Conservation (phyloP, 2,329 filamentous ascomycete species). For the Phaeophleospora eucalypticola region DNA sequence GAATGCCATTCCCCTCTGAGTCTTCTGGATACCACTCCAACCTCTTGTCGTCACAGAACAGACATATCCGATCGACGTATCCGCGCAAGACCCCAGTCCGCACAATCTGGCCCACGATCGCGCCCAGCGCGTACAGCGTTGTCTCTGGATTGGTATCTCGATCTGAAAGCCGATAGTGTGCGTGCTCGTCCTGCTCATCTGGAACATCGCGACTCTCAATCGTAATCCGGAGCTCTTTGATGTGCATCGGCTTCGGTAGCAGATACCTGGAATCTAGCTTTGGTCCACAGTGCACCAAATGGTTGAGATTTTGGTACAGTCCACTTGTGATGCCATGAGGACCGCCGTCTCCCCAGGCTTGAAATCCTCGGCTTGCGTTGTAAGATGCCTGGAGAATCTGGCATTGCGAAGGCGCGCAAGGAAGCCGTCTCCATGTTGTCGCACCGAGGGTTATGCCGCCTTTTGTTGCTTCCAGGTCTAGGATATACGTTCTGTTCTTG, state of each 20-base stretch:
- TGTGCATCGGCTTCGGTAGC: conserved; percentile 10
- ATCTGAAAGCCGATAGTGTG: conserved; percentile 9
- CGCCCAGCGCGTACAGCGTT: conserved; percentile 14
- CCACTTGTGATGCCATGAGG: conserved; percentile 14
- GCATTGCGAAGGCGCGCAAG: conserved; percentile 16
- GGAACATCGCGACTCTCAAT: conserved; percentile 7
- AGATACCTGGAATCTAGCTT: conserved; percentile 8
- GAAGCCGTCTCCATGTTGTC: conserved; percentile 16
- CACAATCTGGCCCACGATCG: conserved; percentile 15
- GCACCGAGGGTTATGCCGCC: conserved; percentile 10
- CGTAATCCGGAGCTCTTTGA: conserved; percentile 15
- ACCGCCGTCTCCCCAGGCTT: conserved; percentile 16
- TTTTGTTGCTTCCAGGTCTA: conserved; percentile 15
- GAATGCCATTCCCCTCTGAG: conserved; percentile 13
- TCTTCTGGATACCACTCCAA: conserved; percentile 10
- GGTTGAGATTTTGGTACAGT: conserved; percentile 21
- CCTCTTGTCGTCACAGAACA: conserved; percentile 9
- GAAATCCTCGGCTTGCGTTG: conserved; percentile 11
- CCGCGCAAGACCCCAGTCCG: conserved; percentile 15
- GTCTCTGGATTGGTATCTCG: conserved; percentile 16
- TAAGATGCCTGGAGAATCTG: conserved; percentile 12
- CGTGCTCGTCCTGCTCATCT: conserved; percentile 3
- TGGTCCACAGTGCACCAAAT: conserved; percentile 21
- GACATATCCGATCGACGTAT: conserved; percentile 15
- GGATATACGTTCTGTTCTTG: conserved; percentile 10